phyloP scores from a whole-genome alignment of 75 land plant genomes.

The Pinus taeda region DNA sequence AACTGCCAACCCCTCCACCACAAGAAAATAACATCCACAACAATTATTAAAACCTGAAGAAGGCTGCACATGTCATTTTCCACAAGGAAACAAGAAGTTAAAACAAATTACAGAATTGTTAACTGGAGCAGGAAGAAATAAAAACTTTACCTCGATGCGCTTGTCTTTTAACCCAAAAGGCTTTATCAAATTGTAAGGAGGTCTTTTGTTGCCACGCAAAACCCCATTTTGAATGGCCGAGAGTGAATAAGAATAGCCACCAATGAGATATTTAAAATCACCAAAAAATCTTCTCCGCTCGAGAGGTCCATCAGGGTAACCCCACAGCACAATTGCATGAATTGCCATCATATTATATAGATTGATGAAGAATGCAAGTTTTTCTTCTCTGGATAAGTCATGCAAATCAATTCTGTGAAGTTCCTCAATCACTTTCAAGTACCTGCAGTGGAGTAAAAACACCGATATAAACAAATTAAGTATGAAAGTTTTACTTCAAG shows the following conservation, averaged over 20 bases:
- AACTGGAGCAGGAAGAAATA: not conserved
- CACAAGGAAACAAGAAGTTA: not conserved
- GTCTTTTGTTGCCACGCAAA: constrained; percentile 72
- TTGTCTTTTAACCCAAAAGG: constrained; percentile 71
- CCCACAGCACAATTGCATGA: constrained; percentile 64
- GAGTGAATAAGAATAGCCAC: constrained; percentile 74
- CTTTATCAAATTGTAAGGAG: constrained; percentile 74
- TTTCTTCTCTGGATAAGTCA: constrained; percentile 69
- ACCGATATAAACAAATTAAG: not conserved
- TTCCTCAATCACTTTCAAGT: constrained; percentile 62
- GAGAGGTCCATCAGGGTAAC: constrained; percentile 58
- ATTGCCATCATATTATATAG: constrained; percentile 82
- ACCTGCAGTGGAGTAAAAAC: constrained; percentile 28
- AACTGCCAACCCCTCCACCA: not conserved
- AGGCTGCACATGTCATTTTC: not conserved
- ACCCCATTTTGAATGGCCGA: constrained; percentile 85
- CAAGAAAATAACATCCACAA: not conserved
- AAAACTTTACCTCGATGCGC: constrained; percentile 38
- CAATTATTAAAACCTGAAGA: not conserved
- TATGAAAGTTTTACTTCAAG: not conserved
- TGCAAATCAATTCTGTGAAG: constrained; percentile 68
- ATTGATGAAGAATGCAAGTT: constrained; percentile 78
- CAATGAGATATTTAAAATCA: constrained; percentile 80
- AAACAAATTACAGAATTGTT: not conserved
- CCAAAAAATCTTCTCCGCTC: constrained; percentile 69